Conservation (phyloP, 345 rosid species). For the Carallia brachiata region DNA sequence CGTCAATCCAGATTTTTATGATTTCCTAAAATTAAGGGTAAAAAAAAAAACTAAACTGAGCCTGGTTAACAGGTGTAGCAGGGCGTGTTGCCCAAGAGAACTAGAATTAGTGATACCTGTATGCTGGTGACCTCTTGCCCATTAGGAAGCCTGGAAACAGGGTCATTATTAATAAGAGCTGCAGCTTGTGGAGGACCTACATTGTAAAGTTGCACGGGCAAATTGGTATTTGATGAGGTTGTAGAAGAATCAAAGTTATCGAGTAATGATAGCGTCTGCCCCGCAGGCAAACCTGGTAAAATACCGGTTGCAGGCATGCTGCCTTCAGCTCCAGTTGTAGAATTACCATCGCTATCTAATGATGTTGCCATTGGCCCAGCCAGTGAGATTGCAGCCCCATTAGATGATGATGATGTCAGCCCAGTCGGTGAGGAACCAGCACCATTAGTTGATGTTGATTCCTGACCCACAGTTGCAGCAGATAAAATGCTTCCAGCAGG, state of each 20-base stretch:
- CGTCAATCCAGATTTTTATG: not conserved
- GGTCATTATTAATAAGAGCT: slow-evolving; percentile 12
- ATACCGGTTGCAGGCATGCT: not conserved
- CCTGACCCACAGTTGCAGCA: not conserved
- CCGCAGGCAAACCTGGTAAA: not conserved
- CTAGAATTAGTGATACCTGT: slow-evolving; percentile 21
- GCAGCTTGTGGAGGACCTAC: slow-evolving; percentile 21
- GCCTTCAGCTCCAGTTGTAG: slow-evolving; percentile 21
- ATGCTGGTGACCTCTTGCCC: slow-evolving; percentile 16
- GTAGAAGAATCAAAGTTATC: slow-evolving; percentile 8
- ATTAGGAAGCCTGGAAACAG: slow-evolving; percentile 9
- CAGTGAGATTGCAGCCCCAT: not conserved
- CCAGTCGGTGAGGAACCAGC: not conserved
- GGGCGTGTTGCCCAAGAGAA: slow-evolving; percentile 18
- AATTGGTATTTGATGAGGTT: slow-evolving; percentile 21
- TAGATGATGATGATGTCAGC: not conserved
- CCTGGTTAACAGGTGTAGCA: slow-evolving; percentile 39
- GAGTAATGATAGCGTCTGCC: slow-evolving; percentile 6
- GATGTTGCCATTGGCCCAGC: slow-evolving; percentile 15
- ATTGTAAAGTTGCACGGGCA: slow-evolving; percentile 19
- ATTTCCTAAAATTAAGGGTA: slow-evolving; percentile 9
- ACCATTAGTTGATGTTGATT: not conserved
- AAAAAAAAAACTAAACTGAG: slow-evolving; percentile 13
- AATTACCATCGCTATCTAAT: slow-evolving; percentile 15
- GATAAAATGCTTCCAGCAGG: not conserved